Percentiles rank a stretch among this genome's conserved stretches.
Evolutionary conservation across 164 flowering plant genomes (phyloP).

Genomic region (Magnolia sinica): DNA sequence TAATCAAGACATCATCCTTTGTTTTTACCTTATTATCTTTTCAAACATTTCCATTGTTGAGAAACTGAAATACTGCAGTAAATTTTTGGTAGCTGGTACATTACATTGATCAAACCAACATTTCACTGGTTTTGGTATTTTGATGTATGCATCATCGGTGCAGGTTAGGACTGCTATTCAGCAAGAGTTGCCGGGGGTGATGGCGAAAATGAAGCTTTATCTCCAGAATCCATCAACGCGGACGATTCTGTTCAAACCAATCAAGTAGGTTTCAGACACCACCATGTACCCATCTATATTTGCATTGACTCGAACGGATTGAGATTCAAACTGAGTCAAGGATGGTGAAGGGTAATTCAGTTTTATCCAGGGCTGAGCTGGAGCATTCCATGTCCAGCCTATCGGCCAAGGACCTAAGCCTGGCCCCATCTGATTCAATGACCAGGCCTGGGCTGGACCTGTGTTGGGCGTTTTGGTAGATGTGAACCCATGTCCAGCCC

Average conservation of each 20-base stretch:
- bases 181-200: slow-evolving; percentile 70
- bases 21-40: no score
- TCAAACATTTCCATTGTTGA: no score
- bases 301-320: neutral
- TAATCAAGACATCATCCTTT: no score
- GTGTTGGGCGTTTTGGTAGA: no score
- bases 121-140: neutral
- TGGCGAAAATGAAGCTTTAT: slow-evolving; percentile 90
- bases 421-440: no score
- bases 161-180: slow-evolving; percentile 73
- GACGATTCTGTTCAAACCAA: slow-evolving; percentile 88
- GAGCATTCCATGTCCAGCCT: no score
- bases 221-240: slow-evolving; percentile 90
- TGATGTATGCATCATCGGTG: slow-evolving; percentile 8
- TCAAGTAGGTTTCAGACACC: slow-evolving; percentile 59
- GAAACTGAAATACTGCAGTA: no score
- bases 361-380: no score
- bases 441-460: no score
- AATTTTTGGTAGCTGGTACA: neutral
- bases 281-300: neutral
- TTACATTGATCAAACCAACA: neutral
- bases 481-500: no score
- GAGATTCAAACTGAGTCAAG: neutral
- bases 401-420: no score
- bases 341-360: no score